A percentile compares a stretch with the other conserved stretches of the same genome.
Conservation (phyloP, 371 early-diverging fungal genomes). For the Conidiobolus incongruus region DNA sequence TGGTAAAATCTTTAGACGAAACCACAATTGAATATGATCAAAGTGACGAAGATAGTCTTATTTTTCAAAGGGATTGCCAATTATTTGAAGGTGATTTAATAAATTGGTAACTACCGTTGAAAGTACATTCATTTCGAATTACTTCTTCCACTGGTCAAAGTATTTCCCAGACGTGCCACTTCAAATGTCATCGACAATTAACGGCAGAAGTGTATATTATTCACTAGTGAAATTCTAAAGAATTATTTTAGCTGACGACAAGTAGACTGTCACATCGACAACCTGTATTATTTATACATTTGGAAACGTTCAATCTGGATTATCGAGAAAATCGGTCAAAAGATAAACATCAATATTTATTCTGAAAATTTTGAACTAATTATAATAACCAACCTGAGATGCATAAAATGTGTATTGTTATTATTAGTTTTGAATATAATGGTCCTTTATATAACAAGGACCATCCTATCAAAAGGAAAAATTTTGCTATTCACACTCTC, state of each 20-base stretch:
- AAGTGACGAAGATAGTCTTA: constrained; percentile 85
- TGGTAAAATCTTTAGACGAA: constrained; percentile 62
- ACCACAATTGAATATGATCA: constrained; percentile 78
- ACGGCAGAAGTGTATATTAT: constrained; percentile 72
- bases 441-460: no score
- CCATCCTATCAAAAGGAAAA: no score
- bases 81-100: constrained; percentile 62
- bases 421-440: constrained; percentile 8
- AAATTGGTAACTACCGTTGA: constrained; percentile 72
- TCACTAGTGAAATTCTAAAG: constrained; percentile 54
- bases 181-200: constrained; percentile 71
- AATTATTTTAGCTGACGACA: constrained; percentile 92
- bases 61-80: constrained; percentile 32
- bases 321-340: constrained; percentile 43
- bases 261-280: constrained; percentile 82
- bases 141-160: constrained; percentile 56
- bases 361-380: constrained; percentile 59
- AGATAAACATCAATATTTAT: constrained; percentile 79
- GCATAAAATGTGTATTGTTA: constrained; percentile 65
- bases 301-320: constrained; percentile 65
- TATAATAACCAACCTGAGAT: constrained; percentile 63
- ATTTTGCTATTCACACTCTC: no score
- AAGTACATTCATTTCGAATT: constrained; percentile 67
- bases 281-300: constrained; percentile 82
- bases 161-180: constrained; percentile 41